These are phyloP conservation scores for Colletotrichum agaves DNA, from an alignment of 2,329 filamentous ascomycete genomes.

Conservation along the genomic window DNA sequence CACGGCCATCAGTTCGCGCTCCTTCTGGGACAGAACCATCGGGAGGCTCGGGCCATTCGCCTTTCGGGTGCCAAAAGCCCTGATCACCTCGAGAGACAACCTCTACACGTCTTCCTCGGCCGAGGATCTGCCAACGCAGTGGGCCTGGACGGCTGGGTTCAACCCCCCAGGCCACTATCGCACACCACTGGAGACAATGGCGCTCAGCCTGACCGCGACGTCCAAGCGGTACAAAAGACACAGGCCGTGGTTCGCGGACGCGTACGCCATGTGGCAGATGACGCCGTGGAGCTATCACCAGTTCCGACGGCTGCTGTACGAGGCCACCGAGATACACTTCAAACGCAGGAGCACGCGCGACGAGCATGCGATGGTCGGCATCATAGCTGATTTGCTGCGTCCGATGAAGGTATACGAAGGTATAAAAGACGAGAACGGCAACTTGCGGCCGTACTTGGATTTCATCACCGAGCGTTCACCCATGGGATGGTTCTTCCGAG, in stretches of 20 bases:
- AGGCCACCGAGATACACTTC: background rate
- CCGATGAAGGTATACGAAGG: background rate
- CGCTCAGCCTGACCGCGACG: slow-evolving; percentile 1
- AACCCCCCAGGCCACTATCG: background rate
- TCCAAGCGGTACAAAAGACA: background rate
- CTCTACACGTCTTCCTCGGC: too few relatives aligned
- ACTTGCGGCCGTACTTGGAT: background rate
- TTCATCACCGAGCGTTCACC: background rate
- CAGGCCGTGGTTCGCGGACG: slow-evolving; percentile 25
- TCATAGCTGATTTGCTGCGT: background rate
- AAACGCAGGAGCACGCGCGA: background rate
- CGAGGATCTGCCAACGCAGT: background rate
- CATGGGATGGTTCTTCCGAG: slow-evolving; percentile 31
- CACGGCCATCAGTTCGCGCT: background rate
- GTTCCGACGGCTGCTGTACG: background rate
- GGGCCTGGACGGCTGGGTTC: background rate
- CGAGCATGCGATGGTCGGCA: background rate
- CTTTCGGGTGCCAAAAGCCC: background rate
- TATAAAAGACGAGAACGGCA: too few relatives aligned
- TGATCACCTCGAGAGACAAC: background rate
- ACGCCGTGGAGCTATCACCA: slow-evolving; percentile 19
- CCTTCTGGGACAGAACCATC: slow-evolving; percentile 19
- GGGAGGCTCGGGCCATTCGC: slow-evolving; percentile 14
- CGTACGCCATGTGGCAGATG: slow-evolving; percentile 24
- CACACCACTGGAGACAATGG: background rate